Conservation (phyloP, 179 eudicot genomes). For the Corrigiola litoralis region DNA sequence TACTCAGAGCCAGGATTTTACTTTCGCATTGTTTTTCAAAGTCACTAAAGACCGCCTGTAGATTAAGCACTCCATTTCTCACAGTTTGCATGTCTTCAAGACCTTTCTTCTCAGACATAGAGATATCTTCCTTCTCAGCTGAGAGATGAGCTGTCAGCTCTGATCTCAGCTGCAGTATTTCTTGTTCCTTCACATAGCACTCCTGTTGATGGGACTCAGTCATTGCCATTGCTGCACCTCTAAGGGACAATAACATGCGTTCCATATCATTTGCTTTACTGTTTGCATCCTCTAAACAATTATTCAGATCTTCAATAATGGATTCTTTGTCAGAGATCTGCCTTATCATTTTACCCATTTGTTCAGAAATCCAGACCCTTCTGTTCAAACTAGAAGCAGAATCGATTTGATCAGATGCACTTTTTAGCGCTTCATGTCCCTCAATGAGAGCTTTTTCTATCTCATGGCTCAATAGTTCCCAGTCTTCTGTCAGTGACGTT, state of each 20-base stretch:
- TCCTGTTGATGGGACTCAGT: slow-evolving; percentile 83
- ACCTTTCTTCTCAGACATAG: slow-evolving; percentile 43
- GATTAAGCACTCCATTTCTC: slow-evolving; percentile 35
- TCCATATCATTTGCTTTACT: slow-evolving; percentile 60
- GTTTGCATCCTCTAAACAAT: slow-evolving; percentile 62
- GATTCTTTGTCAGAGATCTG: slow-evolving; percentile 62
- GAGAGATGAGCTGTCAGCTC: slow-evolving; percentile 47
- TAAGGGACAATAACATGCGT: slow-evolving; percentile 74
- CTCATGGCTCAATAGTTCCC: slow-evolving; percentile 48
- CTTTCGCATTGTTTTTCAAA: slow-evolving; percentile 49
- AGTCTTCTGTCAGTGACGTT: slow-evolving; percentile 41
- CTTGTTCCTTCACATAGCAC: slow-evolving; percentile 58
- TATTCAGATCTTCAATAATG: slow-evolving; percentile 54
- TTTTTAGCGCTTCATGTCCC: slow-evolving; percentile 63
- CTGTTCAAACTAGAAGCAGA: slow-evolving; percentile 34
- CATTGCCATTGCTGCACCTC: slow-evolving; percentile 78
- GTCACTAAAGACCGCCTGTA: slow-evolving; percentile 44
- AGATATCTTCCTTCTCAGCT: slow-evolving; percentile 50
- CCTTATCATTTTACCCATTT: slow-evolving; percentile 53
- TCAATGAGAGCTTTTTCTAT: slow-evolving; percentile 62
- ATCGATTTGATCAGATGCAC: slow-evolving; percentile 58
- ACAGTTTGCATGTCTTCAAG: slow-evolving; percentile 40
- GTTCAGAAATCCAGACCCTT: slow-evolving; percentile 48
- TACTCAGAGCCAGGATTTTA: slow-evolving; percentile 40
- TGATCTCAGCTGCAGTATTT: slow-evolving; percentile 42